phyloP scores from a whole-genome alignment of 106 monocot genomes.

The Allium cepa region DNA sequence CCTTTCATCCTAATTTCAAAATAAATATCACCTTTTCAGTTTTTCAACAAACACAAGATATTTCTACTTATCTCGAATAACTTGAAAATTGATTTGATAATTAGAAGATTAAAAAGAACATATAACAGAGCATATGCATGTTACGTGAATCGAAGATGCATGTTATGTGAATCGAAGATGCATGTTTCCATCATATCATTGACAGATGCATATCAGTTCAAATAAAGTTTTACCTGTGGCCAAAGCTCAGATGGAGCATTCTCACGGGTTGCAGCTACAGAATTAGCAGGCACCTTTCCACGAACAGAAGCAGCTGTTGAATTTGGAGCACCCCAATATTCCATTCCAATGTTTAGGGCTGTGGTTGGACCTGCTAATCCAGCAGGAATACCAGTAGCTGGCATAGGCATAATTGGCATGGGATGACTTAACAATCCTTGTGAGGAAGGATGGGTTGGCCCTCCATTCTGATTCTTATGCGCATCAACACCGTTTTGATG shows the following conservation, averaged over 20 bases:
- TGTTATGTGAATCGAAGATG: too few species aligned
- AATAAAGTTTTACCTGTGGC: constrained; percentile 32
- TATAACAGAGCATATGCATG: too few species aligned
- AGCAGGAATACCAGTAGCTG: constrained; percentile 29
- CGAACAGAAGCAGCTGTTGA: constrained; percentile 25
- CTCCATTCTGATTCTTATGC: constrained; percentile 44
- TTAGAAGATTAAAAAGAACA: too few species aligned
- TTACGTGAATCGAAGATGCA: too few species aligned
- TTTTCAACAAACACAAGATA: background rate
- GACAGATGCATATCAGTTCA: too few species aligned
- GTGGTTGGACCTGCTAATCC: constrained; percentile 43
- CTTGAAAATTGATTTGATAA: too few species aligned
- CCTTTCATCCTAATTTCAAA: constrained; percentile 64
- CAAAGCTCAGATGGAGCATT: constrained; percentile 48
- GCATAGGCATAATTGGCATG: constrained; percentile 34
- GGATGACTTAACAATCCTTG: constrained; percentile 20
- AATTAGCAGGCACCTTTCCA: constrained; percentile 41
- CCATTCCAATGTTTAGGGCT: constrained; percentile 82
- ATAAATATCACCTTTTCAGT: background rate
- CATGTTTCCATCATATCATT: too few species aligned
- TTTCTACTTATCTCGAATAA: too few species aligned
- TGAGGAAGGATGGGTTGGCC: constrained; percentile 11
- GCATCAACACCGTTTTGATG: constrained; percentile 20
- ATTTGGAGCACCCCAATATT: constrained; percentile 58
- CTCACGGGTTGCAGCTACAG: constrained; percentile 17